Evolutionary conservation across 768 basidiomycete genomes (phyloP).

Genomic region (Glaciozyma martinii): DNA sequence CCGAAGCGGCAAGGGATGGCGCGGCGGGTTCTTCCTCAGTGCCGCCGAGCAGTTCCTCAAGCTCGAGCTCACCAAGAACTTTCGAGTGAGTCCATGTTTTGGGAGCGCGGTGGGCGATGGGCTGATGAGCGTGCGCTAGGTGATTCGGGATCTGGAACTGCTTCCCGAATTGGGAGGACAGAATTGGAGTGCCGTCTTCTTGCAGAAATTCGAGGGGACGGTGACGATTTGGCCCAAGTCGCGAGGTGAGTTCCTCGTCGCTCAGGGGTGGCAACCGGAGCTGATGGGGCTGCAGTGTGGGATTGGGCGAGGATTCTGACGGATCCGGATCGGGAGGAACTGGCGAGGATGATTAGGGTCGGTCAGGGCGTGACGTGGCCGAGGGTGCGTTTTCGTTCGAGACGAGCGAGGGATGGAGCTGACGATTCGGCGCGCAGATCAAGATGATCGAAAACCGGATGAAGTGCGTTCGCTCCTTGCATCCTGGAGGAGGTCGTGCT

Average conservation of each 20-base stretch:
- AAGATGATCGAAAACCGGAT: constrained; percentile 92
- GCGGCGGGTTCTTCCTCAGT: constrained; percentile 45
- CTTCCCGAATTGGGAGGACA: constrained; percentile 85
- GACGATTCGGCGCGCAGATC: constrained; percentile 47
- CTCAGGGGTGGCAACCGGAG: neutral
- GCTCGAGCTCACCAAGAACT: constrained; percentile 91
- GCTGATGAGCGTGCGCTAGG: constrained; percentile 39
- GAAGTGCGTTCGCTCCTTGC: constrained; percentile 35
- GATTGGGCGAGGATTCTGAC: constrained; percentile 64
- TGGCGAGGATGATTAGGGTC: constrained; percentile 75
- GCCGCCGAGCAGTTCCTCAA: constrained; percentile 45
- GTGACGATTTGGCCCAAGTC: constrained; percentile 39
- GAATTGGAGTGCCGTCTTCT: constrained; percentile 94
- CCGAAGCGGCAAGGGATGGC: constrained; percentile 90
- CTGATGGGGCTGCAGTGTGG: constrained; percentile 54
- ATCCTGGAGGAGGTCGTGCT: neutral
- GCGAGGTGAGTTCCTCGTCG: constrained; percentile 8
- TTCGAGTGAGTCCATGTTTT: constrained; percentile 50
- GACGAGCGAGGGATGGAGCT: neutral
- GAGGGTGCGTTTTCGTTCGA: constrained; percentile 50
- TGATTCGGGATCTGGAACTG: constrained; percentile 92
- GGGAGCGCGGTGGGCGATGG: neutral
- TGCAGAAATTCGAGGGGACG: constrained; percentile 65
- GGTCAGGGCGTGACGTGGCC: constrained; percentile 95
- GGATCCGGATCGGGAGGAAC: constrained; percentile 45